Conservation (phyloP, 306 rosid species). For the Glycine soja region DNA sequence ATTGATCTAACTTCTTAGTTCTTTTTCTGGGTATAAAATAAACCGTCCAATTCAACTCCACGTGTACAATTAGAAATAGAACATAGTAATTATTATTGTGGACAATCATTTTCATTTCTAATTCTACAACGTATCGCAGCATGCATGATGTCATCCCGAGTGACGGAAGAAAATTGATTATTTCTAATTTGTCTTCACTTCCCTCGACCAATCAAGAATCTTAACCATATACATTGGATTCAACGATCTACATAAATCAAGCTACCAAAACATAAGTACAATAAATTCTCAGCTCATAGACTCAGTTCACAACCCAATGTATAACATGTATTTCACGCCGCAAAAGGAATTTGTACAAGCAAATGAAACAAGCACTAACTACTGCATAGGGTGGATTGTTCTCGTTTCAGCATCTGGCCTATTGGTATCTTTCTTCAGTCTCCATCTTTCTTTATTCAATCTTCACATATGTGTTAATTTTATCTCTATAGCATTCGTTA, state of each 20-base stretch:
- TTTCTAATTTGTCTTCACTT: neutral
- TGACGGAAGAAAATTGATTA: neutral
- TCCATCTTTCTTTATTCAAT: too few relatives aligned
- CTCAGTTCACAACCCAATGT: neutral
- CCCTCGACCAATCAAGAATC: neutral
- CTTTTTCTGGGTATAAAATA: too few relatives aligned
- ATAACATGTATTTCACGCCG: neutral
- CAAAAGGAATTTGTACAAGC: too few relatives aligned
- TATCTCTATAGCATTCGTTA: too few relatives aligned
- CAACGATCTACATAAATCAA: neutral
- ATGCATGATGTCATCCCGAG: conserved; percentile 16
- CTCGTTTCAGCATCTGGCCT: too few relatives aligned
- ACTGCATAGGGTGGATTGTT: too few relatives aligned
- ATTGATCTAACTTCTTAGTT: neutral
- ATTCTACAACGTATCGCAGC: neutral
- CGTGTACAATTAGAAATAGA: conserved; percentile 31
- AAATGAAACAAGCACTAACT: too few relatives aligned
- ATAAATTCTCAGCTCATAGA: neutral
- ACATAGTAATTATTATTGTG: neutral
- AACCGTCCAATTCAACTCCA: conserved; percentile 39
- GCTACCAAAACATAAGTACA: neutral
- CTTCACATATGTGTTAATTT: too few relatives aligned
- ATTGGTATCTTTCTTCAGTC: too few relatives aligned
- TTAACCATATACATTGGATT: neutral
- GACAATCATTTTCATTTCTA: neutral